Evolutionary conservation across 2,329 filamentous ascomycete genomes (phyloP), one percentile per base, ranked within the genome.

Genomic region (Aschersonia sp.): DNA sequence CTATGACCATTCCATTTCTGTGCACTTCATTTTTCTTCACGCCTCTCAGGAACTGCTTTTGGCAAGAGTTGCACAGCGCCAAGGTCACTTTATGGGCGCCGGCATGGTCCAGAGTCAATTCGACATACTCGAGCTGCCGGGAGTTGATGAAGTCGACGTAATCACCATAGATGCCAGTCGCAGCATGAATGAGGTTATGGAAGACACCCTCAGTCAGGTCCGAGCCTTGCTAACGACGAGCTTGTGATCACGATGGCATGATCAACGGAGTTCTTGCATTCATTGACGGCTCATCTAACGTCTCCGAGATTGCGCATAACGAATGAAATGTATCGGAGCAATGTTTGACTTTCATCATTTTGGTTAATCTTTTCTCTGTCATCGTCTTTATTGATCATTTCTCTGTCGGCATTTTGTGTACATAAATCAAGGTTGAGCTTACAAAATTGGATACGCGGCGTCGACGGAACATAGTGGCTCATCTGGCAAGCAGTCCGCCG

Each of bases 51-150:
- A 81, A 49, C 73, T 85, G 8, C 75, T 97, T 32, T 70, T 94
- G 49, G 69, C 82, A 56, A 79, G 92, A 7, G 89, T 97, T 7
- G 72, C 74, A 35, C 71, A 74, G 40, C 78, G 92, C 55, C 68
- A 89, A 66, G 81, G 81, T 46, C 92, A 98, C 63, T 98, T 92
- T 66, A 95, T 98, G 89, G 90, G 92, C 57, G 84, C 87, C 55
- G 78, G 79, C 58, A 97, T 98, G 90, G 89, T 98, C 7, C 81
- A 84, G 58, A 94, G 87, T 66, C 92, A 98, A 62, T 84, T 97
- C 54, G 78, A 82, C 52, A 83, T 81, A 46, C 74, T 98, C n/a
- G 90, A 98, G 67, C 79, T 83, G 52, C 92, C 92, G 0, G 72
- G 72, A 46, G 65, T 67, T 43, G 78, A 86, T 48, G 84, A 88